Conservation (phyloP, 202 grass and related monocot genomes). For the Setaria italica region DNA sequence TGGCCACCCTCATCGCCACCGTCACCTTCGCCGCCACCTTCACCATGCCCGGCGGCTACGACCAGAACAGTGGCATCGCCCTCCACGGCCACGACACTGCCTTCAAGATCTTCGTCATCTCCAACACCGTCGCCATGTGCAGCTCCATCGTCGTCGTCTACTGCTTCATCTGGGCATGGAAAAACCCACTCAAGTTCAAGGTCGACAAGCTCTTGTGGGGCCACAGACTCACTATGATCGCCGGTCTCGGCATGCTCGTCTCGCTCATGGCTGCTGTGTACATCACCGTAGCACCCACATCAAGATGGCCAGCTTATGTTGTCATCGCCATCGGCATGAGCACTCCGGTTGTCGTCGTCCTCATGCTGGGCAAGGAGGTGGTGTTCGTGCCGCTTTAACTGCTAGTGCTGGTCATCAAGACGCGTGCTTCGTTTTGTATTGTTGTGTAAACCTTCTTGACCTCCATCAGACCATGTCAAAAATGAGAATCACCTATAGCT, state of each 20-base stretch:
- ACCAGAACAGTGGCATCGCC: slow-evolving; percentile 46
- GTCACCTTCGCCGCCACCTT: slow-evolving; percentile 82
- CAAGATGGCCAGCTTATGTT: slow-evolving; percentile 61
- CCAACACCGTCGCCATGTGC: slow-evolving; percentile 86
- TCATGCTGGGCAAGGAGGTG: slow-evolving; percentile 59
- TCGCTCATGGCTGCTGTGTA: slow-evolving; percentile 65
- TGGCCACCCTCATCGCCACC: slow-evolving; percentile 84
- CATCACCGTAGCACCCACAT: slow-evolving; percentile 45
- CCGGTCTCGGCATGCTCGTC: slow-evolving; percentile 72
- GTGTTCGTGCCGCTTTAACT: slow-evolving; percentile 14
- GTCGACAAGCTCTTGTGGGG: slow-evolving; percentile 68
- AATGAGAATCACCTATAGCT: neutral
- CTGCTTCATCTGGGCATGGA: slow-evolving; percentile 81
- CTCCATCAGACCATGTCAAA: neutral
- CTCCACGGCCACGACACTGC: slow-evolving; percentile 44
- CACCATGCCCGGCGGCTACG: slow-evolving; percentile 74
- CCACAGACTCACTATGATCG: slow-evolving; percentile 66
- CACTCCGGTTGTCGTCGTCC: slow-evolving; percentile 60
- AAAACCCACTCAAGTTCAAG: slow-evolving; percentile 67
- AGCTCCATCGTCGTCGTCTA: slow-evolving; percentile 73
- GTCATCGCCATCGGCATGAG: slow-evolving; percentile 70
- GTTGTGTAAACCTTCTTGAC: neutral
- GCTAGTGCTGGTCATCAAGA: too few species aligned
- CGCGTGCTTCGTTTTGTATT: neutral
- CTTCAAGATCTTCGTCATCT: slow-evolving; percentile 78